Percentiles rank a stretch among this genome's conserved stretches.
Evolutionary conservation across 225 moss, liverwort and hornwort species (phyloP).

Genomic region (Pleurozium schreberi): DNA sequence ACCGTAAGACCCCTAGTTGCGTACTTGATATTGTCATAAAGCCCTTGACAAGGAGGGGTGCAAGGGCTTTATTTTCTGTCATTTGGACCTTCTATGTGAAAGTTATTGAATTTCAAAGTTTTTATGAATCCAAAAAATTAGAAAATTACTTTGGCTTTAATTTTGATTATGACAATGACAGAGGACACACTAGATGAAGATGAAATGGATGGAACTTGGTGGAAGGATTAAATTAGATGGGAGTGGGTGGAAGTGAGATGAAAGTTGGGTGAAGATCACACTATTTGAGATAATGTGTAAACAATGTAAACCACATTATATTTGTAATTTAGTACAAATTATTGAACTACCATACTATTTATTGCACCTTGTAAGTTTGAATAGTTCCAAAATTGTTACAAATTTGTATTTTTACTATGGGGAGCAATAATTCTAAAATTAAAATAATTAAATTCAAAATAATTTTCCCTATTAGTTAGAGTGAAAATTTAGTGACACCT

Average conservation of each 20-base stretch:
- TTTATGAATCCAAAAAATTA: no score
- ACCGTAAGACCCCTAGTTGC: no score
- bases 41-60: no score
- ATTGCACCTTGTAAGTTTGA: background rate
- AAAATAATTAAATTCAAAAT: accelerated
- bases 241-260: background rate
- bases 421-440: background rate
- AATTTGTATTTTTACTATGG: background rate
- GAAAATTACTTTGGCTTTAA: no score
- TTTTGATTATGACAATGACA: no score
- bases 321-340: no score
- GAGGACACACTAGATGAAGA: no score
- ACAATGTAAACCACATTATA: background rate
- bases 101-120: no score
- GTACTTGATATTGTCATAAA: no score
- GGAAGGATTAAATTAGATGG: background rate
- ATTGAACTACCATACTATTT: background rate
- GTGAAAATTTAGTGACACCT: background rate
- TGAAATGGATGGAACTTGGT: background rate
- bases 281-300: background rate
- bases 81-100: no score
- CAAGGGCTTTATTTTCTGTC: no score
- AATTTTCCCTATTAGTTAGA: background rate
- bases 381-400: background rate
- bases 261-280: background rate